Conservation (phyloP, 805 yeast species). For the Yamadazyma kitorensis region DNA sequence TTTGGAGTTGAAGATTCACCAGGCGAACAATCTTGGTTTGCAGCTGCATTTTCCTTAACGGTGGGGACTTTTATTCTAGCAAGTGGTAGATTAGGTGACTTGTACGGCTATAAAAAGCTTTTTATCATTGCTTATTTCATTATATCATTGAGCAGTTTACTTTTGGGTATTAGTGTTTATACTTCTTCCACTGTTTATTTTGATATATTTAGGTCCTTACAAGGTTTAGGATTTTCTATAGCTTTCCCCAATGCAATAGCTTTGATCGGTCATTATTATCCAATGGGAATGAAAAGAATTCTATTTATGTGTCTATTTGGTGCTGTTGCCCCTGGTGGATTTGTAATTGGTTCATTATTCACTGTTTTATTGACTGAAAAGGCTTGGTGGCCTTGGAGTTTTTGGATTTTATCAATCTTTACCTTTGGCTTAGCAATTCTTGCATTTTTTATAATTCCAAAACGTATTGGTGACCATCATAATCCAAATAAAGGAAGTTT, state of each 20-base stretch:
- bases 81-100: slow-evolving; percentile 33
- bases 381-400: slow-evolving; percentile 37
- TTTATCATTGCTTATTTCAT: slow-evolving; percentile 24
- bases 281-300: slow-evolving; percentile 18
- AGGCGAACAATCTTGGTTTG: slow-evolving; percentile 35
- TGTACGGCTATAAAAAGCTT: slow-evolving; percentile 31
- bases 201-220: slow-evolving; percentile 29
- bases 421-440: slow-evolving; percentile 14
- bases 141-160: slow-evolving; percentile 21
- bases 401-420: slow-evolving; percentile 27
- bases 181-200: slow-evolving; percentile 22
- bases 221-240: slow-evolving; percentile 35
- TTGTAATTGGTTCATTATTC: slow-evolving; percentile 27
- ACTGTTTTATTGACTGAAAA: slow-evolving; percentile 21
- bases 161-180: slow-evolving; percentile 26
- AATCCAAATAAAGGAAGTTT: slow-evolving; percentile 12
- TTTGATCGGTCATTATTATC: slow-evolving; percentile 29
- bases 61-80: slow-evolving; percentile 36
- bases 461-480: slow-evolving; percentile 19
- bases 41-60: slow-evolving; percentile 31
- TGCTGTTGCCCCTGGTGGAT: slow-evolving; percentile 35
- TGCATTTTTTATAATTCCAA: slow-evolving; percentile 26
- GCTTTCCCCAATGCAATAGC: slow-evolving; percentile 35
- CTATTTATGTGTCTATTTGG: slow-evolving; percentile 29
- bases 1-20: slow-evolving; percentile 23